These are phyloP conservation scores for Daphne laureola DNA, from an alignment of 441 rosid genomes.

Conservation along the genomic window DNA sequence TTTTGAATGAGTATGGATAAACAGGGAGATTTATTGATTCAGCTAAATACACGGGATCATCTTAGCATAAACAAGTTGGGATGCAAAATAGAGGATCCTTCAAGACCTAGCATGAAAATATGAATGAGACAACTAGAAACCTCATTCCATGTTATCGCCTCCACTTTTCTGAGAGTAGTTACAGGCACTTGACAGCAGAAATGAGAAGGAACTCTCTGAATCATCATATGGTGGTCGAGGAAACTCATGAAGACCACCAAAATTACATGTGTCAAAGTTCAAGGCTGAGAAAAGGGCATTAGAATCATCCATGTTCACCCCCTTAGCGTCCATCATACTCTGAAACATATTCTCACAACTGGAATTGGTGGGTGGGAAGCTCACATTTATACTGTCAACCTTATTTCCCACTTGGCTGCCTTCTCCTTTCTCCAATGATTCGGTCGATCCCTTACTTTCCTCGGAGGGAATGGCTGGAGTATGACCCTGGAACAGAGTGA, in stretches of 20 bases:
- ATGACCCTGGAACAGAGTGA: conserved; percentile 89
- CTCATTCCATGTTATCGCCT: conserved; percentile 20
- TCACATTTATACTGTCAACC: conserved; percentile 32
- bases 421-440: conserved; percentile 30
- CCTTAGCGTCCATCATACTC: conserved; percentile 42
- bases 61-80: too few species aligned
- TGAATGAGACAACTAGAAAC: too few species aligned
- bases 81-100: too few species aligned
- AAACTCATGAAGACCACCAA: conserved; percentile 76
- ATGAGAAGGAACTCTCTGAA: conserved; percentile 63
- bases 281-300: conserved; percentile 14
- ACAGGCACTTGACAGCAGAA: conserved; percentile 62
- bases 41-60: too few species aligned
- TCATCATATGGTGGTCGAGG: conserved; percentile 74
- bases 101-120: too few species aligned
- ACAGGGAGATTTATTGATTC: too few species aligned
- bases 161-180: conserved; percentile 48
- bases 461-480: conserved; percentile 86
- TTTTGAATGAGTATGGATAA: too few species aligned
- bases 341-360: conserved; percentile 25
- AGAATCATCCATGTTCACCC: conserved; percentile 47
- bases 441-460: conserved; percentile 40
- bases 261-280: conserved; percentile 54
- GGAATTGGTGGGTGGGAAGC: conserved; percentile 25
- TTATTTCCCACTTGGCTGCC: conserved; percentile 32